Base-by-base conservation (phyloP, 1,284 basidiomycete genomes). In the Ceratobasidium sp. region DNA sequence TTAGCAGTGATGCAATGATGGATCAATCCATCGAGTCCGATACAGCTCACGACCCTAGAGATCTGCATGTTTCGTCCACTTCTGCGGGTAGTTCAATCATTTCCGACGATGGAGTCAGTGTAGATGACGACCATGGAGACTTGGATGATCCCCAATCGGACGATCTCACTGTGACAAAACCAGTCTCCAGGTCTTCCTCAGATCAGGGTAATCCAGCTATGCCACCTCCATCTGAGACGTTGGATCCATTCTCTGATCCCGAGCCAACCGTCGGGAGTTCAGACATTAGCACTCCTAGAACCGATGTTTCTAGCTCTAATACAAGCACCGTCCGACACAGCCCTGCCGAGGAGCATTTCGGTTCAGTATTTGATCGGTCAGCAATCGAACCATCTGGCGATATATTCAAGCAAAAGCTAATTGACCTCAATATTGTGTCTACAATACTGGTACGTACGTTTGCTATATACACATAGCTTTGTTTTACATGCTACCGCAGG, bases 61-160 rank as follows among this genome's bases (percentile, higher is more conserved):
- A 94, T 74, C 84, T 94, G 65, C 93, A 93, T 0, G 85, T 94
- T 18, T 85, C 78, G 3, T 81, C 81, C 3, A 85, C 86, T 0
- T 85, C 87, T 0, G 85, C 84, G 12, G 85, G 85, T 71, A 83
- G 85, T 1, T 85, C 85, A 0, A 78, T 85, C 5, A 79, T 72
- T 12, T 77, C 89, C 28, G 91, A 92, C 77, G 91, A 93, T 45
- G 89, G 91, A 58, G 89, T 91, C 86, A 89, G 86, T 75, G 82
- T 83, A 26, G 87, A 86, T 18, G 86, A 86, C 58, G 89, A 88
- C 71, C 86, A 88, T 12, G 88, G 86, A 1, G 91, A 88, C 77
- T 89, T 88, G 39, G 89, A 74, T n/a, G 73, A 74, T 14, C 48
- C 58, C n/a, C 73, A 74, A 23, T 55, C 64, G 32, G 73, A 72